phyloP scores from a whole-genome alignment of 2,329 filamentous ascomycete genomes.

The Xylariaceae sp. region DNA sequence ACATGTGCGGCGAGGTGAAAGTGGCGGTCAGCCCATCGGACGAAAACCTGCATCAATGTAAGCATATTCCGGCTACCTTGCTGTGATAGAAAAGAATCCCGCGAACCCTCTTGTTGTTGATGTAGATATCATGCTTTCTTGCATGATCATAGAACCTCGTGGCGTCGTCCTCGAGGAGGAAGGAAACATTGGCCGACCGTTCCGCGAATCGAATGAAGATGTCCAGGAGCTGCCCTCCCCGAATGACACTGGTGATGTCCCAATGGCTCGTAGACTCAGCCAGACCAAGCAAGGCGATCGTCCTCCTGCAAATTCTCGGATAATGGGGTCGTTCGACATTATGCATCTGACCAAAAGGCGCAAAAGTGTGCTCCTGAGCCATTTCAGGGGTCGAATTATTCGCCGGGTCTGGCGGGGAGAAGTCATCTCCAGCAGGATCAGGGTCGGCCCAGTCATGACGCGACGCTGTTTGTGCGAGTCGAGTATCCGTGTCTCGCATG shows the following conservation, averaged over 20 bases:
- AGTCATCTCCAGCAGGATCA: conserved; percentile 10
- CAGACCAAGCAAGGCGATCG: conserved; percentile 56
- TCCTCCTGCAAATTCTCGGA: conserved; percentile 40
- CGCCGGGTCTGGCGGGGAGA: conserved; percentile 15
- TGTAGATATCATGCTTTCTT: conserved; percentile 58
- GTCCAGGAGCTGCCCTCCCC: conserved; percentile 64
- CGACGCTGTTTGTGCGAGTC: no score
- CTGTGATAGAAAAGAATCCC: no score
- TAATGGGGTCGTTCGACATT: conserved; percentile 18
- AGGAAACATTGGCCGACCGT: conserved; percentile 58
- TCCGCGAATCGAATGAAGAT: conserved; percentile 55
- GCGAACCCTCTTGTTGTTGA: conserved; percentile 60
- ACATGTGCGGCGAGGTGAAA: conserved; percentile 58
- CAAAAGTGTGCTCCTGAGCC: conserved; percentile 4
- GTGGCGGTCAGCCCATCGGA: conserved; percentile 65
- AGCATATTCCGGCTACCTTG: no score
- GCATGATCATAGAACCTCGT: conserved; percentile 56
- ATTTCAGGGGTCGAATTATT: conserved; percentile 13
- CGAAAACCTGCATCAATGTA: conserved; percentile 57
- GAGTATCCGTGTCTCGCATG: conserved; percentile 2
- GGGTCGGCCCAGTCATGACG: conserved; percentile 15
- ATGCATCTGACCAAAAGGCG: conserved; percentile 5
- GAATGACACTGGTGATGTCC: conserved; percentile 57
- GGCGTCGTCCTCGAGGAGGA: conserved; percentile 57
- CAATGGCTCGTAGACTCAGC: conserved; percentile 53